Evolutionary conservation across 2,329 filamentous ascomycete species (phyloP), one percentile per base, ranked within the genome.

Genomic region (Monilinia aucupariae): DNA sequence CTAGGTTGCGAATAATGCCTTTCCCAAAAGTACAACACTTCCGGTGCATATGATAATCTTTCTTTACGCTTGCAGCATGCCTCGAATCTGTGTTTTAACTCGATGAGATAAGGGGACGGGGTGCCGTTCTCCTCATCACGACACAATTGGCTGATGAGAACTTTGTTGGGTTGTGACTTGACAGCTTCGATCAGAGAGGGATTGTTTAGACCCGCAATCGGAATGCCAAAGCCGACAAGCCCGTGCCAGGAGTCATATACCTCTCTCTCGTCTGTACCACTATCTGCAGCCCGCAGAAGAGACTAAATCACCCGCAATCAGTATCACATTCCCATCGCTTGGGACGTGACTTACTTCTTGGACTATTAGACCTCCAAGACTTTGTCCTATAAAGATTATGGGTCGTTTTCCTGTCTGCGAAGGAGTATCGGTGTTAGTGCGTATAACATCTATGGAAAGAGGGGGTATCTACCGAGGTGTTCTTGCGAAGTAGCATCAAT

Each of bases 331-430:
- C 13, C 4, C 13, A 10, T 5, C 20, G 12, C 2, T 9, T 13
- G 10, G 22, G 39, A 17, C 1, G 4, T 15, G 9, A 49, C 32
- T 30, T 30, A 47, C 61, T 4, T 59, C 54, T 34, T 63, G 53
- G 4, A 63, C 39, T 25, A 63, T 51, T 7, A 63, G 27, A 2
- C 61, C 61, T 9, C 61, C 61, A 2, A 63, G 54, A 39, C 61
- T 63, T 17, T 63, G 54, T 7, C 61, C 61, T n/a, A 63, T 63
- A 12, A 63, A 63, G 5, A 63, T 59, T 10, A 63, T 63, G 6
- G 61, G 61, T 7, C 47, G 54, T 20, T 39, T n/a, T 43, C 9
- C 47, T 4, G 61, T 63, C 61, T 63, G 8, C 20, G 25, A 2
- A 12, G 12, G 17, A 1, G 13, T 32, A n/a, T 56, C 13, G 49